Percentiles rank a stretch among this genome's conserved stretches.
Evolutionary conservation across 2,329 filamentous ascomycete species (phyloP).

Genomic region (Rhynchosporium agropyri): DNA sequence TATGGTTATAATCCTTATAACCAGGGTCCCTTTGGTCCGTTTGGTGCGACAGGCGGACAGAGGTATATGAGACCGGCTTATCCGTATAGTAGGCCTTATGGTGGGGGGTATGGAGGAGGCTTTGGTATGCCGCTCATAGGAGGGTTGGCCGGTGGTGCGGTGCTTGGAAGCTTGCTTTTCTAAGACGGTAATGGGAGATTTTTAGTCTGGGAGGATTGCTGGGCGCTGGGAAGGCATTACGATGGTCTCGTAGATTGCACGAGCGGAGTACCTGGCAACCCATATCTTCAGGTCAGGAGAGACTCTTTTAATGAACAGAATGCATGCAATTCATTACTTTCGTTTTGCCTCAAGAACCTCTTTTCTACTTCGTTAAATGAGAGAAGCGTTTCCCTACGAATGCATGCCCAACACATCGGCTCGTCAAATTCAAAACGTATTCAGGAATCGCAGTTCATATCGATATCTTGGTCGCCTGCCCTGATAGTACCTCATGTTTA

Average conservation of each 20-base stretch:
- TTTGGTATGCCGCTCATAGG: conserved; percentile 50
- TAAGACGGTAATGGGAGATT: conserved; percentile 10
- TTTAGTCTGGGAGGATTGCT: background rate
- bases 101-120: conserved; percentile 49
- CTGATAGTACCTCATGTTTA: background rate
- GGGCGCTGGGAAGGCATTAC: background rate
- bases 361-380: too few relatives aligned
- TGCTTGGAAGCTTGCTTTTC: conserved; percentile 49
- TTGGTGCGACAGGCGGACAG: conserved; percentile 49
- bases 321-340: too few relatives aligned
- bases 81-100: conserved; percentile 51
- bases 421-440: background rate
- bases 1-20: conserved; percentile 52
- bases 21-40: conserved; percentile 49
- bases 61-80: conserved; percentile 52
- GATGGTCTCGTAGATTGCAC: background rate
- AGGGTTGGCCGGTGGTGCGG: conserved; percentile 50
- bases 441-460: background rate
- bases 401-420: background rate
- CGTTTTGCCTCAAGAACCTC: too few relatives aligned
- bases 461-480: too few relatives aligned
- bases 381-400: too few relatives aligned
- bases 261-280: background rate
- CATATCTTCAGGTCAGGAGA: too few relatives aligned
- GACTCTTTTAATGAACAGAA: too few relatives aligned